phyloP scores from a whole-genome alignment of 306 rosid species.

The Dalbergia oliveri region DNA sequence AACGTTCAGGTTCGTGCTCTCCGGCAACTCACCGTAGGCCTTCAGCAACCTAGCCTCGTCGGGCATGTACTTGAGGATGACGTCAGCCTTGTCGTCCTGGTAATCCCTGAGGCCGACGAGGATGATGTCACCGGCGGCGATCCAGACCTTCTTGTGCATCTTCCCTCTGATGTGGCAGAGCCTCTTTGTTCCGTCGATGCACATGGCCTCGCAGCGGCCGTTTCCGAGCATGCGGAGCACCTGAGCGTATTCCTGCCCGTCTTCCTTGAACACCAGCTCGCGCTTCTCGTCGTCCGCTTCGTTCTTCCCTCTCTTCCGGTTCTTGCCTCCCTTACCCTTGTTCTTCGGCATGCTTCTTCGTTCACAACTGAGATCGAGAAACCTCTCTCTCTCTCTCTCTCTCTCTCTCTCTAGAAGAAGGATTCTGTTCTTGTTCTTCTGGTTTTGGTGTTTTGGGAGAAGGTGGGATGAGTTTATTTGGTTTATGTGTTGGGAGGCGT shows the following conservation, averaged over 20 bases:
- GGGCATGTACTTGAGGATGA: constrained; percentile 60
- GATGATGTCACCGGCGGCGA: constrained; percentile 60
- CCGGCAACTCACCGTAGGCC: constrained; percentile 55
- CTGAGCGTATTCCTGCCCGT: constrained; percentile 60
- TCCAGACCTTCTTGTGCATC: constrained; percentile 68
- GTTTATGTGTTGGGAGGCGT: too few relatives aligned
- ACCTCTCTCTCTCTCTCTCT: too few relatives aligned
- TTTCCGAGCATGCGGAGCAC: constrained; percentile 51
- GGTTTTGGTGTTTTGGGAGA: too few relatives aligned
- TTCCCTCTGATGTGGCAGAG: constrained; percentile 64
- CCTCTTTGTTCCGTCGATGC: constrained; percentile 57
- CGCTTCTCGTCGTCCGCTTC: constrained; percentile 64
- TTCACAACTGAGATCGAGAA: too few relatives aligned
- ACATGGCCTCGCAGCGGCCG: constrained; percentile 58
- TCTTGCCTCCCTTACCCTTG: constrained; percentile 70
- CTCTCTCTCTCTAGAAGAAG: too few relatives aligned
- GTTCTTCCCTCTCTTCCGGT: constrained; percentile 66
- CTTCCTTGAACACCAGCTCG: constrained; percentile 59
- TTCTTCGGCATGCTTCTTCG: constrained; percentile 58
- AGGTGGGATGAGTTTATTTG: too few relatives aligned
- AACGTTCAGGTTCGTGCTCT: constrained; percentile 45
- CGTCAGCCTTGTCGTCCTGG: constrained; percentile 61
- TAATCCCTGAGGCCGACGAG: constrained; percentile 57
- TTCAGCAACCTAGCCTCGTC: constrained; percentile 56
- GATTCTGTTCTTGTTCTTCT: too few relatives aligned